phyloP scores from a whole-genome alignment of 192 early-diverging fungal genomes.

The Coemansia aciculifera region DNA sequence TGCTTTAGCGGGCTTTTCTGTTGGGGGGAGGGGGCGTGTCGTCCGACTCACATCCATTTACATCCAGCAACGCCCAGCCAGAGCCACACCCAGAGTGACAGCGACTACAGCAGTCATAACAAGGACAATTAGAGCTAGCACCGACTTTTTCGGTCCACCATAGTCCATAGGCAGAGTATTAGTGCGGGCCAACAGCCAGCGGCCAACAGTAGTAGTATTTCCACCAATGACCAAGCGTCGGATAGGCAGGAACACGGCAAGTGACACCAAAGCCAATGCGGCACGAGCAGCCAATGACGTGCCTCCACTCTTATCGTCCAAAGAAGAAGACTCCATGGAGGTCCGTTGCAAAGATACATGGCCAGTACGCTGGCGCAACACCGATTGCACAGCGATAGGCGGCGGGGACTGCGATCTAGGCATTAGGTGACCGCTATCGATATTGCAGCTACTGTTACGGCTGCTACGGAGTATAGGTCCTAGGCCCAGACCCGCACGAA shows the following conservation, averaged over 20 bases:
- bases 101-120: not conserved
- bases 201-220: not conserved
- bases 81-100: not conserved
- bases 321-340: not conserved
- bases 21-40: not conserved
- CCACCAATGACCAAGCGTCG: slow-evolving; percentile 37
- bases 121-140: not conserved
- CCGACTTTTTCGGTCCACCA: slow-evolving; percentile 1
- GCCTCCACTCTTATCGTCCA: not conserved
- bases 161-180: not conserved
- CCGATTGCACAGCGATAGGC: not conserved
- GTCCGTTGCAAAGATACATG: not conserved
- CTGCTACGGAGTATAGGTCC: not conserved
- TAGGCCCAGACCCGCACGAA: not conserved
- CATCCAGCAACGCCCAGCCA: not conserved
- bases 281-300: not conserved
- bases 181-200: slow-evolving; percentile 6
- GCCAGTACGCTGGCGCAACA: slow-evolving; percentile 4
- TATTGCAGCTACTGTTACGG: not conserved
- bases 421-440: not conserved
- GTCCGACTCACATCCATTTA: not conserved
- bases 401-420: not conserved
- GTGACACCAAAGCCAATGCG: not conserved
- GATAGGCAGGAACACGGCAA: slow-evolving; percentile 44
- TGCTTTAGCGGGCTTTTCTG: not conserved